Percentiles rank a stretch among this genome's conserved stretches.
Conservation (phyloP, 768 basidiomycete genomes). For the Pisolithus sp. region DNA sequence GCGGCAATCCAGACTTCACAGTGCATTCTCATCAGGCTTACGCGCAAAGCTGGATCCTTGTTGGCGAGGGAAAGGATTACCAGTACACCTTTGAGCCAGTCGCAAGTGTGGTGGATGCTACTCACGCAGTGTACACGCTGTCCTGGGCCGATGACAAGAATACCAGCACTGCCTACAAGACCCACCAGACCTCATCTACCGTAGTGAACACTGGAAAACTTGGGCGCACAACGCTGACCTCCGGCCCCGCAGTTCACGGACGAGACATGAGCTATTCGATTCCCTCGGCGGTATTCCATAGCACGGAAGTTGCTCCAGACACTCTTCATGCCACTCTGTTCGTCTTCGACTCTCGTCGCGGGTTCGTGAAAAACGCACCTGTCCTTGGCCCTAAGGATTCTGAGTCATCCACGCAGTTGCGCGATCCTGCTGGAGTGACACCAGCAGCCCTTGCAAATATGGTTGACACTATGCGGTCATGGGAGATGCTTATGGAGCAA, state of each 20-base stretch:
- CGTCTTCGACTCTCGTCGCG: neutral
- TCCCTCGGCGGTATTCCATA: neutral
- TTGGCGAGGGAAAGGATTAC: neutral
- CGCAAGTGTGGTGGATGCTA: neutral
- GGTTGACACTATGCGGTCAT: neutral
- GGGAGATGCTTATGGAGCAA: neutral
- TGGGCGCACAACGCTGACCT: neutral
- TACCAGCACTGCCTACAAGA: neutral
- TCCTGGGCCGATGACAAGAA: neutral
- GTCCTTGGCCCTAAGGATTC: neutral
- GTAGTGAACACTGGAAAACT: neutral
- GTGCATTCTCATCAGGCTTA: neutral
- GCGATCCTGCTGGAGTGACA: neutral
- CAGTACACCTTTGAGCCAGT: neutral
- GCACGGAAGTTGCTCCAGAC: neutral
- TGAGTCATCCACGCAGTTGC: neutral
- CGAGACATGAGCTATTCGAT: neutral
- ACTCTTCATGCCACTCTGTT: neutral
- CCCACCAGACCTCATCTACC: neutral
- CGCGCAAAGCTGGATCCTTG: neutral
- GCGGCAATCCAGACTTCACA: neutral
- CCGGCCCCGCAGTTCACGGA: neutral
- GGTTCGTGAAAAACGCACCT: neutral
- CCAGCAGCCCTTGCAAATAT: neutral
- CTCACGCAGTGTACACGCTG: neutral